Evolutionary conservation across 2,329 filamentous ascomycete genomes (phyloP), one percentile per base, ranked within the genome.

Genomic region (Cladosporium colombiae): DNA sequence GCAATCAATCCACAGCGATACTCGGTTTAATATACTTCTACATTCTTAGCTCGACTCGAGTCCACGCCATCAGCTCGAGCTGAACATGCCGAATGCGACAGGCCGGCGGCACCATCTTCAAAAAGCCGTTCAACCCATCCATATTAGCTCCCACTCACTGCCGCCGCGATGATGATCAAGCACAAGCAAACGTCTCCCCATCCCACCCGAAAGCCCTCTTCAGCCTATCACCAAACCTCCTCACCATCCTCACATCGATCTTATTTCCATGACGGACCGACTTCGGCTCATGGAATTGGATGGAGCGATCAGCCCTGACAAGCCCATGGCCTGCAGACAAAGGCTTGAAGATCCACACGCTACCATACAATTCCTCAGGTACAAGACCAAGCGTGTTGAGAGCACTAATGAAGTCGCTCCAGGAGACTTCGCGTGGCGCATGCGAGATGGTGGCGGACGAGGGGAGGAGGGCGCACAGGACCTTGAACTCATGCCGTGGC

Each of bases 211-310:
- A 74, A 27, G 71, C 72, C 66, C 83, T 75, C 60, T 73, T 78
- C 49, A 88, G 69, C 25, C 85, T 75, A 55, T 84, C 75, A 0
- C 85, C 86, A 68, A 81, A 75, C 1, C 80, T 72, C 56, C 84
- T 77, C 0, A 83, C 84, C 49, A 72, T 74, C 1, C 69, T 68
- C 66, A 83, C 84, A 0, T 81, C 75, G 3, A 89, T 78, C 74
- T 88, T 88, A 0, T 76, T 75, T 1, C 71, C 72, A 0, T 64
- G 64, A 23, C 72, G 40, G 7, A 73, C 70, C 29, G 85, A 84
- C 73, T 89, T 86, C 2, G 86, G 86, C 70, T 88, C 85, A 68
- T 89, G 85, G 67, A 88, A 86, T 63, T 86, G 83, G 35, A 89
- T 88, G 27, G 79, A 81, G 4, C 81, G 74, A 46, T 81, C 76